Evolutionary conservation across 306 rosid genomes (phyloP).

Genomic region (Cucurbita maxima): DNA sequence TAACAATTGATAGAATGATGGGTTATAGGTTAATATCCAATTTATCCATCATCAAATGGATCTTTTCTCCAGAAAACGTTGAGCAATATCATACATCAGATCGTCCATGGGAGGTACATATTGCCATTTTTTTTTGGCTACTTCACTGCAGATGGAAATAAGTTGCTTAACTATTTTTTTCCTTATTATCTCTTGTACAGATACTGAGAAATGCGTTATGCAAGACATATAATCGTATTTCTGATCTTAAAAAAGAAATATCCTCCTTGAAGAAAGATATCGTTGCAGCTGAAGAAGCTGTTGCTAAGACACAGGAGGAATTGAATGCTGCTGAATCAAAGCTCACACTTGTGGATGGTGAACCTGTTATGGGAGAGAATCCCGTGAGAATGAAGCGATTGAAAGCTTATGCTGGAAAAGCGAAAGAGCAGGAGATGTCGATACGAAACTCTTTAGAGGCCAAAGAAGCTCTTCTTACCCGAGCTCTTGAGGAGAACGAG

Average conservation of each 20-base stretch:
- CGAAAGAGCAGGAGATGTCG: conserved; percentile 59
- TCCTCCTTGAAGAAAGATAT: conserved; percentile 46
- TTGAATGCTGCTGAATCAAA: conserved; percentile 65
- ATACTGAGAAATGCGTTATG: conserved; percentile 70
- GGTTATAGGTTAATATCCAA: conserved; percentile 89
- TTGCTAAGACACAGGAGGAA: conserved; percentile 45
- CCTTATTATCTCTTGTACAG: conserved; percentile 18
- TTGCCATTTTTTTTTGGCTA: not conserved
- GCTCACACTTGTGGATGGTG: conserved; percentile 80
- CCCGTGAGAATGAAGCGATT: conserved; percentile 67
- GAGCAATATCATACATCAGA: conserved; percentile 83
- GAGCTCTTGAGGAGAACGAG: conserved; percentile 88
- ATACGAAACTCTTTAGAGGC: conserved; percentile 71
- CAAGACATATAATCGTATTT: conserved; percentile 86
- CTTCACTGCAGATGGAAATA: not conserved
- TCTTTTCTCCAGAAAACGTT: conserved; percentile 66
- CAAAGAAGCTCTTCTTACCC: conserved; percentile 86
- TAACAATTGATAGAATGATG: conserved; percentile 98
- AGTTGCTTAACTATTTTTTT: not conserved
- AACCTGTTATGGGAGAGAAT: conserved; percentile 90
- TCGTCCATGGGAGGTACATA: conserved; percentile 89
- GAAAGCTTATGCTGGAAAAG: conserved; percentile 61
- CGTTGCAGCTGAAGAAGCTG: conserved; percentile 55
- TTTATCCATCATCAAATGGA: conserved; percentile 91
- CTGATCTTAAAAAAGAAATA: conserved; percentile 91